Base-by-base conservation (phyloP, 1,284 basidiomycete species). In the Sanghuangporus sanghuang region DNA sequence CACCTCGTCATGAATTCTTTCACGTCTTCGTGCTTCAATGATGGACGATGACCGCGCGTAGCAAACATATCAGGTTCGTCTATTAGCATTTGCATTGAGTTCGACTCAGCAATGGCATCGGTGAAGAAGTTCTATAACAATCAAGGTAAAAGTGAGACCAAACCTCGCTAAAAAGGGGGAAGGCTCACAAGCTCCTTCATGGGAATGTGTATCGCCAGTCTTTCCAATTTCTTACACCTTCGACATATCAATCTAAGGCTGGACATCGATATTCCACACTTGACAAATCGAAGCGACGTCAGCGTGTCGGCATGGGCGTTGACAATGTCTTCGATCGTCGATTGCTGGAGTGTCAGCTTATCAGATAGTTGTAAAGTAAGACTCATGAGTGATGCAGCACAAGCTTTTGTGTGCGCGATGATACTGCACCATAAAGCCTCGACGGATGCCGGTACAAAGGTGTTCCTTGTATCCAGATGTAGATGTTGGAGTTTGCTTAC, bases 301-400 rank as follows among this genome's bases (percentile, higher is more conserved):
- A 89, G 74, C 1, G 80, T 81, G 16, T 68, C 59, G 0, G 73
- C 77, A 65, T 87, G 78, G 35, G 73, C 70, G 23, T 78, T 72
- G 21, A 84, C 64, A 16, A 87, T 68, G 53, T 78, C 73, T 11
- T 76, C 64, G 44, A 86, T 70, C 66, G 85, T 76, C 0, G 70
- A 49, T 23, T 77, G 71, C 6, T 72, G 71, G 21, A 83, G 69
- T 4, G 73, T 61, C 14, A 75, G 75, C 57, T 75, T 73, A 49
- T 84, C 82, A 16, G 80, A 77, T n/a, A 81, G 72, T 66, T 78
- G 79, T 59, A 87, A 72, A 5, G 79, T 74, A 64, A 86, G 78
- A 1, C 82, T 84, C 21, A 70, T 64, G 42, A 86, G 72, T 1
- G 73, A 77, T 36, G 35, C 72, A 69, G 7, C 36, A 11, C 55